Percentiles rank a stretch among this genome's conserved stretches.
Evolutionary conservation across 164 flowering plant genomes (phyloP).

Genomic region (Aristolochia contorta): DNA sequence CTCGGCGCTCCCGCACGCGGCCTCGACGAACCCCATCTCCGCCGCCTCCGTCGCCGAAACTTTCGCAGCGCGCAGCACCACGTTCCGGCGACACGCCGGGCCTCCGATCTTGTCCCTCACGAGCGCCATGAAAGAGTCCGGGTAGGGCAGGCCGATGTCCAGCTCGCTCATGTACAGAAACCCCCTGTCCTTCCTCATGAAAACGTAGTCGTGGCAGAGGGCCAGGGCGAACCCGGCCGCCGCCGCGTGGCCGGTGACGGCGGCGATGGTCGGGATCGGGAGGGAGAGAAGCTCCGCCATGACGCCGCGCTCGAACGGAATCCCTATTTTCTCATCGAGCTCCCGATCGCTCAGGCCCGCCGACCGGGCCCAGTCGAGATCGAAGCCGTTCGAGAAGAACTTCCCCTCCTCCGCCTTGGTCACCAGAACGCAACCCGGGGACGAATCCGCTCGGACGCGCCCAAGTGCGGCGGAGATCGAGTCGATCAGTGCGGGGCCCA

Average conservation of each 20-base stretch:
- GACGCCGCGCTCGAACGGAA: constrained; percentile 10
- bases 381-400: constrained; percentile 86
- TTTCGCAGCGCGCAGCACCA: constrained; percentile 40
- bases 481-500: constrained; percentile 19
- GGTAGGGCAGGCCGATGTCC: constrained; percentile 32
- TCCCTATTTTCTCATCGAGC: no score
- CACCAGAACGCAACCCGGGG: constrained; percentile 49
- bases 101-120: constrained; percentile 32
- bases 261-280: constrained; percentile 85
- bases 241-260: constrained; percentile 76
- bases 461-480: constrained; percentile 29
- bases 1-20: constrained; percentile 34
- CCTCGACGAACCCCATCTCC: constrained; percentile 42
- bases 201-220: constrained; percentile 58
- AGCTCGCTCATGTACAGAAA: constrained; percentile 85
- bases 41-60: constrained; percentile 40
- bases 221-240: constrained; percentile 73
- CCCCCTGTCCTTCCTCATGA: constrained; percentile 69
- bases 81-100: constrained; percentile 30
- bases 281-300: constrained; percentile 47
- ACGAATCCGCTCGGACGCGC: constrained; percentile 28
- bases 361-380: constrained; percentile 52
- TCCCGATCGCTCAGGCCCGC: constrained; percentile 12
- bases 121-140: constrained; percentile 18
- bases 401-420: constrained; percentile 59